A percentile compares a stretch with the other conserved stretches of the same genome.
These are phyloP conservation scores for Lactarius quietus DNA, from an alignment of 768 basidiomycete species.

Conservation along the genomic window DNA sequence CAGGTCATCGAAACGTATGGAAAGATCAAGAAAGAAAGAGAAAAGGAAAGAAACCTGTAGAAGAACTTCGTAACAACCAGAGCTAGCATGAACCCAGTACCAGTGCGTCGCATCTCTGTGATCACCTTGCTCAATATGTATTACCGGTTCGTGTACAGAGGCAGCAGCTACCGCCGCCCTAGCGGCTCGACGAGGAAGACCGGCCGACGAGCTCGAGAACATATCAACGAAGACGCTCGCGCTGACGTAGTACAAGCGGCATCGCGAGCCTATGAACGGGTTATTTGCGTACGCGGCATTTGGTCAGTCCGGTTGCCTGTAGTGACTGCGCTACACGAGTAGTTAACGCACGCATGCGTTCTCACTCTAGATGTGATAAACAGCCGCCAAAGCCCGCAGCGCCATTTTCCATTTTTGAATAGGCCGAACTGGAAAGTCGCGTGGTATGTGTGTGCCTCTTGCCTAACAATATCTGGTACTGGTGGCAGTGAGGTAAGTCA, in stretches of 20 bases:
- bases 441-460: slow-evolving; percentile 29
- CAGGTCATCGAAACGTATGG: too few relatives aligned
- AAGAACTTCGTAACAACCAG: too few relatives aligned
- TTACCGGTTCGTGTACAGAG: neutral
- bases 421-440: slow-evolving; percentile 55
- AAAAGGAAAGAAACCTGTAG: too few relatives aligned
- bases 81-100: slow-evolving; percentile 32
- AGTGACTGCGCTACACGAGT: neutral
- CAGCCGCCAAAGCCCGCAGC: slow-evolving; percentile 38
- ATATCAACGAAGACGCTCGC: slow-evolving; percentile 74
- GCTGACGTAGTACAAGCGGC: slow-evolving; percentile 67
- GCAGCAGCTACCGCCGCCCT: slow-evolving; percentile 11
- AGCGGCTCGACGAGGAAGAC: slow-evolving; percentile 27
- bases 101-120: slow-evolving; percentile 1
- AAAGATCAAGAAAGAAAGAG: too few relatives aligned
- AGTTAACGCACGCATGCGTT: neutral
- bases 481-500: neutral
- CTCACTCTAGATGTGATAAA: slow-evolving; percentile 42
- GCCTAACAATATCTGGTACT: neutral
- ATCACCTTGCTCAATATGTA: neutral
- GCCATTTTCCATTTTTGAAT: slow-evolving; percentile 60
- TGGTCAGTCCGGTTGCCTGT: slow-evolving; percentile 36
- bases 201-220: slow-evolving; percentile 56
- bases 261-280: slow-evolving; percentile 82
- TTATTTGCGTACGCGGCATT: slow-evolving; percentile 74